Percentiles rank a stretch among this genome's conserved stretches.
phyloP scores from a whole-genome alignment of 345 rosid genomes.

The Mercurialis annua region DNA sequence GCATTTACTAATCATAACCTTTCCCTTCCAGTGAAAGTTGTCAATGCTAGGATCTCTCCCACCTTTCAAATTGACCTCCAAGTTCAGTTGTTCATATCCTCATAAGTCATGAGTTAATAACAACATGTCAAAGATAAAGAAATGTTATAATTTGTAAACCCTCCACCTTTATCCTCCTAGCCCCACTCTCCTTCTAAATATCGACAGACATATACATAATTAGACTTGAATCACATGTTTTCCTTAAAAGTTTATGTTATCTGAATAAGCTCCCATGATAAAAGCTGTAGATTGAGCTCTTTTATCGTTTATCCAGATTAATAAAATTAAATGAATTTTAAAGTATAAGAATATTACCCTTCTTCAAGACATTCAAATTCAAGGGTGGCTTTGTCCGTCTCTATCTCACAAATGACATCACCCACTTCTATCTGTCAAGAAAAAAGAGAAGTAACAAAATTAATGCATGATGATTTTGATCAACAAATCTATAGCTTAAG shows the following conservation, averaged over 20 bases:
- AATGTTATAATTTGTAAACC: no score
- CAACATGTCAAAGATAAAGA: no score
- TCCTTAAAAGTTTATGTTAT: neutral
- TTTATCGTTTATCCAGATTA: neutral
- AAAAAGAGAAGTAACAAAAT: neutral
- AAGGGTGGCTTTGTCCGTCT: constrained; percentile 97
- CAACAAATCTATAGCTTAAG: constrained; percentile 3
- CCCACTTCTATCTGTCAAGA: constrained; percentile 86
- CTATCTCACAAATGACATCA: constrained; percentile 92
- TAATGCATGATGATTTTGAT: constrained; percentile 4
- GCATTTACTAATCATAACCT: neutral
- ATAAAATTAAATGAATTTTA: neutral
- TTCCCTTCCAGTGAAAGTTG: neutral
- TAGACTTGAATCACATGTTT: no score
- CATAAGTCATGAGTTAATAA: no score
- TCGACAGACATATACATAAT: no score
- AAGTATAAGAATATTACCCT: constrained; percentile 42
- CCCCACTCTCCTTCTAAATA: no score
- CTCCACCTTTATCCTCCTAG: no score
- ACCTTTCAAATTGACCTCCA: neutral
- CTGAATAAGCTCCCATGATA: neutral
- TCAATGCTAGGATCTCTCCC: neutral
- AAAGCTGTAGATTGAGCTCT: neutral
- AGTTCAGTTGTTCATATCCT: neutral
- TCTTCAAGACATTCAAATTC: constrained; percentile 97